Evolutionary conservation across 768 basidiomycete species (phyloP), one percentile per base, ranked within the genome.

Genomic region (Crucibulum laeve): DNA sequence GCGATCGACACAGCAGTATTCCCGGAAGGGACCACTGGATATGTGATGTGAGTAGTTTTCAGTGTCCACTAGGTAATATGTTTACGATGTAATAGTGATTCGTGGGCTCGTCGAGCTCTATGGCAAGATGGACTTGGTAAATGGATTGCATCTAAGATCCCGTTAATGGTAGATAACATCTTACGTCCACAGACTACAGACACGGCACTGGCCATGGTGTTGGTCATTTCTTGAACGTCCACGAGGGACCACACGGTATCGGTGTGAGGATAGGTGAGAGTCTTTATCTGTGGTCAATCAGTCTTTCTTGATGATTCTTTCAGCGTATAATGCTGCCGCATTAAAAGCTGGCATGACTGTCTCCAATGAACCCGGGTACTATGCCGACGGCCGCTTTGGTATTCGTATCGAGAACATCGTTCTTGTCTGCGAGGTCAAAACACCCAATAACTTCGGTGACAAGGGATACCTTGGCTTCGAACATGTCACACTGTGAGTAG

Each of bases 201-300:
- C 93, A 96, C 49, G 89, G 91, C 4, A 96, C 94, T 15, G 92
- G 92, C 0, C 95, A 97, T 53, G 95, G 96, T 25, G 87, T 99
- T 24, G 95, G 95, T 0, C 84, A 89, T 51, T 98, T 87, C 68
- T 65, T 98, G 42, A 96, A 96, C 48, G 94, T 97, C 0, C 94
- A 97, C 54, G 93, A 98, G 71, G 76, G 79, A 2, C 80, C 80
- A 2, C 81, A 84, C 25, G 80, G 80, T 4, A 79, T 83, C 43
- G 80, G 81, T 36, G 65, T 77, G 26, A 71, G 78, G 52, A 79
- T 80, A 48, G 60, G 72, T 73, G 48, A 24, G 51, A 8, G 19
- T 13, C 17, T n/a, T 7, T 7, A 8, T 37, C 6, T 19, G 19
- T 40, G 11, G 10, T 11, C 14, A 40, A 19, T 5, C 10, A 21